Base-by-base conservation (phyloP, 148 eudicot genomes). In the Rhododendron vialii region DNA sequence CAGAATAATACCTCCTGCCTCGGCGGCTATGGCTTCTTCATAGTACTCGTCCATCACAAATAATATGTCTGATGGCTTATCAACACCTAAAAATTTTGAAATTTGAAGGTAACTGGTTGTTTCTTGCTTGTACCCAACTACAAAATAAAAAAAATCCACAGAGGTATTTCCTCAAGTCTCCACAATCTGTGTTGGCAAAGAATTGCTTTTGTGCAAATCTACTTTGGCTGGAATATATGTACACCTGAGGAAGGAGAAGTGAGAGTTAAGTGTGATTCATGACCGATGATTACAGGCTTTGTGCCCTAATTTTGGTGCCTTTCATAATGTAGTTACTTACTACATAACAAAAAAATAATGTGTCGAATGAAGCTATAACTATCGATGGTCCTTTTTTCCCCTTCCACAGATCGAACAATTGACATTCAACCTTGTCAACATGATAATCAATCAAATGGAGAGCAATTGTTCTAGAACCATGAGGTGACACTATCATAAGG, bases 151-250 rank as follows among this genome's bases (percentile, higher is more conserved):
- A 96, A 88, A 89, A 96, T 82, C 99, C 99, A 80, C 88, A 91
- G 77, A 96, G 84, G 87, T 93, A 93, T 81, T 94, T 93, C 85
- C 99, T 90, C 73, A 96, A 90, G 91, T 96, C 98, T 18, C 98
- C 98, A 84, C 88, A 91, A 84, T 90, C 92, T 95, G 5, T 38
- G 41, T 38, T 38, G 5, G 5, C 41, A 38, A 38, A 38, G 41
- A 38, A 36, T 0, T 36, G 38, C 38, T 2, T 92, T 78, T 96
- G 99, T n/a, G 99, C 99, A 84, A 96, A 92, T 88, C 98, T 92
- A 91, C 99, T 96, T 36, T 98, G 98, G 83, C 99, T 96, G 63
- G 98, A 96, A 88, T 95, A 96, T 74, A 96, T 96, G 87, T 95
- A 96, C 81, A 94, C 99, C 98, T 96, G 88, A 45, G 51, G 80